A percentile compares a stretch with the other conserved stretches of the same genome.
Evolutionary conservation across 768 basidiomycete genomes (phyloP).

Genomic region (Tricholoma hemisulphureum): DNA sequence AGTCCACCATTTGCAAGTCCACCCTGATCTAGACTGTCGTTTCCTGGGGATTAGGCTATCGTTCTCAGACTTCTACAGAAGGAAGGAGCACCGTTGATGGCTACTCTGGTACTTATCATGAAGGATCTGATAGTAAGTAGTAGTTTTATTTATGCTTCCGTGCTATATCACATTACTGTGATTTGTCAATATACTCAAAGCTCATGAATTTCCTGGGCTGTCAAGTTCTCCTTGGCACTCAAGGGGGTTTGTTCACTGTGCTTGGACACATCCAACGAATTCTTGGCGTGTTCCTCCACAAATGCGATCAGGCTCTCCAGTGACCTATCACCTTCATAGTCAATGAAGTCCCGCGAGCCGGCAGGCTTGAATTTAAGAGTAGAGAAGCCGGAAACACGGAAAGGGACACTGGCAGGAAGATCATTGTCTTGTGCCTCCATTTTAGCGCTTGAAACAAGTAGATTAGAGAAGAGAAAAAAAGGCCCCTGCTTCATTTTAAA

Average conservation of each 20-base stretch:
- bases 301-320: slow-evolving; percentile 84
- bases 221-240: slow-evolving; percentile 14
- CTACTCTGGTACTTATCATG: not conserved
- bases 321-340: slow-evolving; percentile 91
- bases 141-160: slow-evolving; percentile 5
- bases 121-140: slow-evolving; percentile 6
- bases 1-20: slow-evolving; percentile 71
- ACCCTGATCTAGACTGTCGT: slow-evolving; percentile 88
- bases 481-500: not conserved
- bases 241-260: slow-evolving; percentile 37
- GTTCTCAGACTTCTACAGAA: slow-evolving; percentile 76
- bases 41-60: slow-evolving; percentile 85
- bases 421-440: slow-evolving; percentile 98
- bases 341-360: slow-evolving; percentile 80
- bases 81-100: slow-evolving; percentile 21
- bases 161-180: not conserved
- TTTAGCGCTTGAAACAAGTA: slow-evolving; percentile 64
- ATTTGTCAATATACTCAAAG: slow-evolving; percentile 40
- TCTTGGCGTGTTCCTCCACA: slow-evolving; percentile 78
- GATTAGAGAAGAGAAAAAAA: slow-evolving; percentile 12
- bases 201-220: slow-evolving; percentile 37
- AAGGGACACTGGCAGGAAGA: slow-evolving; percentile 81
- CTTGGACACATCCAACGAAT: slow-evolving; percentile 51
- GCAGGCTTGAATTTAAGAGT: slow-evolving; percentile 97
- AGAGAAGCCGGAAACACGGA: slow-evolving; percentile 88